Base-by-base conservation (phyloP, 768 basidiomycete genomes). In the Pulveroboletus ravenelii region DNA sequence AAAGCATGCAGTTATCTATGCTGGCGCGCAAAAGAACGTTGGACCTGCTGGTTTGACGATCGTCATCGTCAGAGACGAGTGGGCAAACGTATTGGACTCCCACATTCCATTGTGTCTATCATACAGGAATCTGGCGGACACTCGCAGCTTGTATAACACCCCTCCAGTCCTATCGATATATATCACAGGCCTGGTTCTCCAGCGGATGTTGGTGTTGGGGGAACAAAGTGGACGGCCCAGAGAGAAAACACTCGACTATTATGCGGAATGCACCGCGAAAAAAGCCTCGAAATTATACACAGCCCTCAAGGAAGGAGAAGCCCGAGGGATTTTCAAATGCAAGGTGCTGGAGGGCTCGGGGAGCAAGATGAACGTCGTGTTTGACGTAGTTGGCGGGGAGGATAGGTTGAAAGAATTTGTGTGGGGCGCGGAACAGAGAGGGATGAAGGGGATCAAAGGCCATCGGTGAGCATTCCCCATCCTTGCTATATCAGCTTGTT, bases 21-120 rank as follows among this genome's bases (percentile, higher is more conserved):
- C 94, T 7, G 96, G 96, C 41, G 96, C 89, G 20, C 96, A 99
- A 72, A 99, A 99, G 77, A 99, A 99, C 68, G 73, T 98, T 45
- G 94, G 95, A 8, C 96, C 96, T 3, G 85, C 96, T 0, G 96
- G 96, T 1, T 73, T 96, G 20, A 93, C 92, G 13, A 80, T 99
- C 67, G 74, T 94, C 59, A 96, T 99, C 71, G 90, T 97, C 18
- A 82, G 90, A n/a, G 82, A 95, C 52, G 93, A 96, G 71, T 87
- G 94, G 65, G 75, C 97, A 62, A 51, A 59, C 41, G 53, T 66
- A 7, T 29, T 50, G 36, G 92, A 94, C 63, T 91, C 89, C 64
- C 85, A 85, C 13, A 84, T 93, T 14, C 96, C 96, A 0, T 66
- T 85, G 23, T 82, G 82, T 53, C 74, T 94, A 57, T 76, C 87